Evolutionary conservation across 805 yeast genomes (phyloP), one percentile per base, ranked within the genome.

Genomic region (Ogataea corticis): DNA sequence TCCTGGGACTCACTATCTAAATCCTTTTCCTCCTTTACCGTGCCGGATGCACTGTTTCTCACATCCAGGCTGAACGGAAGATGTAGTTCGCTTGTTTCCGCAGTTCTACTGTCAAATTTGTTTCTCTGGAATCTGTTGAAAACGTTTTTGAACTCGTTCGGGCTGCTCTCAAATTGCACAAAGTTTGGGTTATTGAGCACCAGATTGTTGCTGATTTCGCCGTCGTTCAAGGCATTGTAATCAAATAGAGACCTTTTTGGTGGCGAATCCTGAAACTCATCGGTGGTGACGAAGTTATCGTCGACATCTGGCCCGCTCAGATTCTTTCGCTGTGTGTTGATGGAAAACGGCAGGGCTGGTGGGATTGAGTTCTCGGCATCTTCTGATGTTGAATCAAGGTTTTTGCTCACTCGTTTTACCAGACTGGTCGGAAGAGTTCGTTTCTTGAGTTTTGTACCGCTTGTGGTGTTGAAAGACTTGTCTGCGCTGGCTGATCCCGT

Each of bases 161-260:
- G 82, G 52, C 76, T 52, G 11, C 48, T 38, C 29, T 50, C 66
- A 49, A 76, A 69, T 2, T 76, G 70, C 33, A 68, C 71, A 35
- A 61, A 58, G 7, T 43, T 45, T 2, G 55, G 50, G 13, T 46
- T 55, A 33, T 51, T 56, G 35, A 56, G 59, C 47, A 66, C 65
- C 13, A 63, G 55, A 11, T 63, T 63, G 7, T 73, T 73, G 27
- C 66, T 65, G 38, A 63, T 65, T 12, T 67, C 59, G 25, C 70
- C 65, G 6, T 72, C 70, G 41, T 73, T 75, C 38, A 72, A 72
- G 38, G 67, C 41, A 32, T 58, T 69, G 45, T 76, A 65, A 51
- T 79, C 84, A 49, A 70, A 73, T 19, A 79, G 65, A 3, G 83
- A 77, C 47, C 72, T 62, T 5, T 69, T 57, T 0, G 83, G 84